These are phyloP conservation scores for Centaurea solstitialis DNA, from an alignment of 129 eudicot genomes.

Conservation along the genomic window DNA sequence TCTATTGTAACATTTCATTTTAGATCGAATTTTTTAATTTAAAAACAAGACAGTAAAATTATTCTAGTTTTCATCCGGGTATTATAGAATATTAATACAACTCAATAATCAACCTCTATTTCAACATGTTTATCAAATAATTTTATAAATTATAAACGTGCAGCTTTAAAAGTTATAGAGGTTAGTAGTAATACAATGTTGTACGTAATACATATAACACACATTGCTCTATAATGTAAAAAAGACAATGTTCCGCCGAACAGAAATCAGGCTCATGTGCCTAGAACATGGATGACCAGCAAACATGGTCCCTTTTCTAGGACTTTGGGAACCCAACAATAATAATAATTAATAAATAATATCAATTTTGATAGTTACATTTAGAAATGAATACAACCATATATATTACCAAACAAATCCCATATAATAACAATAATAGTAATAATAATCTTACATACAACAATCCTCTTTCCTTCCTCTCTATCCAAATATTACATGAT, in stretches of 20 bases:
- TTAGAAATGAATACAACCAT: conserved; percentile 3
- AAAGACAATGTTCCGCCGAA: background rate
- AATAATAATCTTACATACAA: conserved; percentile 35
- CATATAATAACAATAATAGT: background rate
- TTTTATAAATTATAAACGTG: too few relatives aligned
- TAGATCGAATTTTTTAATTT: too few relatives aligned
- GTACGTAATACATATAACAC: too few relatives aligned
- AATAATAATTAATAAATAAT: too few relatives aligned
- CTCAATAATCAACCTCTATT: too few relatives aligned
- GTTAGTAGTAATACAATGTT: too few relatives aligned
- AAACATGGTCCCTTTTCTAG: background rate
- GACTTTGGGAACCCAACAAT: background rate
- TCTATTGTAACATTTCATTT: too few relatives aligned
- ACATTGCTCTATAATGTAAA: too few relatives aligned
- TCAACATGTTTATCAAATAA: too few relatives aligned
- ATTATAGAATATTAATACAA: too few relatives aligned
- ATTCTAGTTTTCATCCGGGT: background rate
- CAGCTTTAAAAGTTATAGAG: too few relatives aligned
- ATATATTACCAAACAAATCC: conserved; percentile 18
- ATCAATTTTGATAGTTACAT: background rate
- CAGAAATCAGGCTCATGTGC: background rate
- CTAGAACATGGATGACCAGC: background rate
- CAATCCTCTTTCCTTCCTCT: conserved; percentile 12
- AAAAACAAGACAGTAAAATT: background rate
- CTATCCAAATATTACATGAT: conserved; percentile 10